These are phyloP conservation scores for Capsaspora owczarzaki DNA, from an alignment of 78 protist species.

Conservation along the genomic window DNA sequence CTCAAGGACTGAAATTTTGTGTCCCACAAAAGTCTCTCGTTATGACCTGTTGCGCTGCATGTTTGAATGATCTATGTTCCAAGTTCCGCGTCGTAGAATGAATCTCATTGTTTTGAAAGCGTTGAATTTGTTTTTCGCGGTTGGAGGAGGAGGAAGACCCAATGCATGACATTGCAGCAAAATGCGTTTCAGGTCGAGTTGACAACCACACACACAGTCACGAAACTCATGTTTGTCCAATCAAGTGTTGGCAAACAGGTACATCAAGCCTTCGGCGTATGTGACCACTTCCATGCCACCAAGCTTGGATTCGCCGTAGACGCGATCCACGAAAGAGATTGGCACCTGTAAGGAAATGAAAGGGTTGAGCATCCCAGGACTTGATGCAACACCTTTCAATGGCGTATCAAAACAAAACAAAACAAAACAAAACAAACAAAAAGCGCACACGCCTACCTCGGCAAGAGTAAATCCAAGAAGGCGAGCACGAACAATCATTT, in stretches of 20 bases:
- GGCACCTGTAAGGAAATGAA: conserved; percentile 51
- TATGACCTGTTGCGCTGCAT: no score
- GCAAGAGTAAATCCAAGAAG: conserved; percentile 48
- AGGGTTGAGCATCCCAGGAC: background rate
- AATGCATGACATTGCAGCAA: background rate
- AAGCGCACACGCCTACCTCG: conserved; percentile 26
- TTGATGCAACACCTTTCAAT: background rate
- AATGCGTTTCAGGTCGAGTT: background rate
- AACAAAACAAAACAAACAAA: background rate
- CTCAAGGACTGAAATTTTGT: no score
- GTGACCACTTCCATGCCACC: conserved; percentile 52
- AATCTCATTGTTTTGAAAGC: background rate
- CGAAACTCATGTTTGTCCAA: no score
- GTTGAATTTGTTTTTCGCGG: background rate
- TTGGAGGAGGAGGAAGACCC: background rate
- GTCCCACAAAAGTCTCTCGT: no score
- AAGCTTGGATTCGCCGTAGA: conserved; percentile 75
- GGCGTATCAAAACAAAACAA: background rate
- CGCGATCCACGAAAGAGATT: conserved; percentile 85
- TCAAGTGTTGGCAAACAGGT: conserved; percentile 19
- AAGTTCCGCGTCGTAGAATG: no score
- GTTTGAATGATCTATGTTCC: no score
- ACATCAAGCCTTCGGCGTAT: conserved; percentile 46
- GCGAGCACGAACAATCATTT: conserved; percentile 74
- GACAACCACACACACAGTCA: no score